Evolutionary conservation across 306 rosid genomes (phyloP), one percentile per base, ranked within the genome.

Genomic region (Hippophae gyantsensis): DNA sequence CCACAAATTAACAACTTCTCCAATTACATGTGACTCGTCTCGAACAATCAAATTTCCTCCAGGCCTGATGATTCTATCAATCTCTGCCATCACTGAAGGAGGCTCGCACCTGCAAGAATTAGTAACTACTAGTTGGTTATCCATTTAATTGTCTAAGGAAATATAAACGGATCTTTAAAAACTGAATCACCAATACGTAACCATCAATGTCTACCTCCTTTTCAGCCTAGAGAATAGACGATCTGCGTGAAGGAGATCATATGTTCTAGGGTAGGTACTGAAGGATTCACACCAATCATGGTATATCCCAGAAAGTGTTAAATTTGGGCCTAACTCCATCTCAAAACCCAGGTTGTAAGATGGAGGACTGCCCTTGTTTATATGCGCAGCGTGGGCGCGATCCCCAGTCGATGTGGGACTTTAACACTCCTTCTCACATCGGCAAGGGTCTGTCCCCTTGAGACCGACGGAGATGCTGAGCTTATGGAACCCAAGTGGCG

Each of bases 261-360:
- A 93, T 59, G 79, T 63, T 80, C 97, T 74, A 43, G 99, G 97
- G 64, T 88, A 93, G 0, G 97, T 85, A 82, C 94, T 88, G 64
- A 88, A 88, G 60, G 97, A 88, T 78, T 93, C 89, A 53, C 99
- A 88, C 99, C 97, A 88, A 8, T 93, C 97, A 62, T 93, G 96
- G 72, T 88, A 92, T 60, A 92, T 92, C 23, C 99, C 96, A n/a
- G n/a, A n/a, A n/a, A n/a, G n/a, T n/a, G n/a, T n/a, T n/a, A n/a
- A n/a, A n/a, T n/a, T n/a, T n/a, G n/a, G n/a, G n/a, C n/a, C n/a
- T n/a, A n/a, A n/a, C n/a, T n/a, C n/a, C n/a, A n/a, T n/a, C n/a
- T n/a, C n/a, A n/a, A n/a, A n/a, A n/a, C n/a, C n/a, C n/a, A n/a
- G n/a, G n/a, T n/a, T n/a, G n/a, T n/a, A n/a, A n/a, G n/a, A n/a